Percentiles rank a stretch among this genome's conserved stretches.
Conservation (phyloP, 768 basidiomycete species). For the Lentinus tigrinus region DNA sequence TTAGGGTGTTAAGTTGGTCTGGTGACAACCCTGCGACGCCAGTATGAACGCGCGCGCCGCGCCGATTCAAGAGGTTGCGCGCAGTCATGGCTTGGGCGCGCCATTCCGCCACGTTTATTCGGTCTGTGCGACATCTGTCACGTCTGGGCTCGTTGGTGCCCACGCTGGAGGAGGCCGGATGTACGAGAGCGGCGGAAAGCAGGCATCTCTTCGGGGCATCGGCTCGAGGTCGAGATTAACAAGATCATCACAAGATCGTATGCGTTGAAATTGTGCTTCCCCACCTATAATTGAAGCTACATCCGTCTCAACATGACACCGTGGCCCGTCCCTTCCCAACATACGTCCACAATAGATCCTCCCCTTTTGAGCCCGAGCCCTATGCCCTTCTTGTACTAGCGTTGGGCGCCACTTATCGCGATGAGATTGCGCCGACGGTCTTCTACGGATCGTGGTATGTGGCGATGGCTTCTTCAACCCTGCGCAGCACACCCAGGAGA, state of each 20-base stretch:
- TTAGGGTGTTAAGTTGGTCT: not conserved
- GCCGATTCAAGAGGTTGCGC: no score
- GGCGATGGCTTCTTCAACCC: conserved; percentile 35
- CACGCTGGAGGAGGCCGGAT: not conserved
- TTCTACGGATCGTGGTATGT: conserved; percentile 9
- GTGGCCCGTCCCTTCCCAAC: not conserved
- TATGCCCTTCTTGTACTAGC: not conserved
- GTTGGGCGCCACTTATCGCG: not conserved
- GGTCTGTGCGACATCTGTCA: not conserved
- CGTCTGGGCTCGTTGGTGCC: not conserved
- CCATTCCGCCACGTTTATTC: no score
- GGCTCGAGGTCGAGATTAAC: not conserved
- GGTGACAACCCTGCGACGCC: not conserved
- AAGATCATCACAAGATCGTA: not conserved
- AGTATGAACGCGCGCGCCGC: not conserved
- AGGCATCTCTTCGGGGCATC: not conserved
- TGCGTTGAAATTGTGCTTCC: not conserved
- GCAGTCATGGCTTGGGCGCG: no score
- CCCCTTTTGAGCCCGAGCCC: not conserved
- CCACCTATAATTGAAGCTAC: not conserved
- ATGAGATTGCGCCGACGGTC: not conserved
- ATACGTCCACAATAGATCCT: not conserved
- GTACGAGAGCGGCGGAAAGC: not conserved
- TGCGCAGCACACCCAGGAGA: conserved; percentile 42
- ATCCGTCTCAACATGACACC: not conserved